Evolutionary conservation across 2,329 filamentous ascomycete species (phyloP).

Genomic region (Cercospora janseana): DNA sequence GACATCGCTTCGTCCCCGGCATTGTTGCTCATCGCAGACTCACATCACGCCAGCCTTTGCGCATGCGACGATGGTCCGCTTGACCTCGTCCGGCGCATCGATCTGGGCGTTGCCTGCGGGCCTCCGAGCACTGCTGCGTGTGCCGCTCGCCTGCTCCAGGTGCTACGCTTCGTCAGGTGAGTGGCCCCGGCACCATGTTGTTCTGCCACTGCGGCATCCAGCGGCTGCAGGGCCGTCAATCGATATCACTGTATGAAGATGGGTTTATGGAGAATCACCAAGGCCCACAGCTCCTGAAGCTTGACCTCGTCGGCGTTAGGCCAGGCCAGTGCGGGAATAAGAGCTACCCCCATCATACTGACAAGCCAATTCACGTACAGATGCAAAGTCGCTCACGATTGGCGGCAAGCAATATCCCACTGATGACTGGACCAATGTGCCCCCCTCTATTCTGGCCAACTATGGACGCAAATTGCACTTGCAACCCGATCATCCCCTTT

Average conservation of each 20-base stretch:
- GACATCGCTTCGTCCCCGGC: background rate
- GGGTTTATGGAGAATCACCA: background rate
- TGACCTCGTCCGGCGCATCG: slow-evolving; percentile 17
- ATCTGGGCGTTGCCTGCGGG: slow-evolving; percentile 26
- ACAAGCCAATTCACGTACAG: background rate
- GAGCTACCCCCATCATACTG: background rate
- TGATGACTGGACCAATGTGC: slow-evolving; percentile 84
- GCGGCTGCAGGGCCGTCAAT: no score
- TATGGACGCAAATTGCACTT: slow-evolving; percentile 80
- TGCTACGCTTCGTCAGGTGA: slow-evolving; percentile 27
- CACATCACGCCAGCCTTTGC: background rate
- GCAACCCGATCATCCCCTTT: slow-evolving; percentile 84
- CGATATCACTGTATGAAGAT: no score
- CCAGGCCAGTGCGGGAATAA: slow-evolving; percentile 5
- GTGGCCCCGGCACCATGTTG: slow-evolving; percentile 8
- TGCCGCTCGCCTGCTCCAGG: slow-evolving; percentile 14
- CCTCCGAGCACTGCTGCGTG: slow-evolving; percentile 27
- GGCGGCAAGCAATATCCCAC: slow-evolving; percentile 63
- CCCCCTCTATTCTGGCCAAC: slow-evolving; percentile 69
- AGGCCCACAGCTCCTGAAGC: slow-evolving; percentile 6
- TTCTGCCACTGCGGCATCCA: background rate
- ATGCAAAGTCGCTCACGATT: slow-evolving; percentile 46
- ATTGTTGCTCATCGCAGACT: no score
- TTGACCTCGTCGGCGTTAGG: background rate
- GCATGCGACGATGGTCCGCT: slow-evolving; percentile 16